Base-by-base conservation (phyloP, 441 rosid genomes). In the Euphorbia corollata region DNA sequence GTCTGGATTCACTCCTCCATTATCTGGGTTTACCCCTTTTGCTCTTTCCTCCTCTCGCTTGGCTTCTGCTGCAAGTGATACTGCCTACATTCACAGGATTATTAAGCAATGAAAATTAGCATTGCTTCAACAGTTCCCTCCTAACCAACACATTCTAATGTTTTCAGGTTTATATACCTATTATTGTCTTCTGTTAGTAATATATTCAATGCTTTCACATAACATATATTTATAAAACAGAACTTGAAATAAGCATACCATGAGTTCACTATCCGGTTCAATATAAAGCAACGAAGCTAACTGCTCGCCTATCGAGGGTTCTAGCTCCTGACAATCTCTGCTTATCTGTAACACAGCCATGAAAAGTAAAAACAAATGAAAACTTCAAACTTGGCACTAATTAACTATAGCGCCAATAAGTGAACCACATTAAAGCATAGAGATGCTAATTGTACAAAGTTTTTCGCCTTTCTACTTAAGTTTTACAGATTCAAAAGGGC, bases 271-370 rank as follows among this genome's bases (percentile, higher is more conserved):
- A 75, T 94, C 99, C 43, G 99, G 99, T 79, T 94, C 99, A 34
- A 88, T 78, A 81, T 91, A 90, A 69, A 91, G 98, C 76, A 91
- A 82, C 71, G 91, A 84, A 57, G 96, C 98, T 83, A 94, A 83
- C 82, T 89, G 87, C 85, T 85, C 98, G 39, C 99, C 99, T 68
- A 94, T 51, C 23, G 96, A 89, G 50, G 90, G 84, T 81, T 94
- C 99, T 70, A 94, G 81, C 83, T 94, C 99, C 77, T 91, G 99
- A 77, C 99, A 94, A 68, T 94, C 99, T 86, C 99, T 91, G 77
- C 99, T 94, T 73, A 94, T 94, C 99, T 94, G 87, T 80, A 77
- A 66, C 32, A 86, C 81, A 77, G 67, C 39, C 30, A 63, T 54
- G 67, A 59, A 62, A 71, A 66, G 75, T 36, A 67, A 50, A 63